A percentile compares a stretch with the other conserved stretches of the same genome.
phyloP scores from a whole-genome alignment of 2,329 filamentous ascomycete genomes.

The Pseudogymnoascus sp. region DNA sequence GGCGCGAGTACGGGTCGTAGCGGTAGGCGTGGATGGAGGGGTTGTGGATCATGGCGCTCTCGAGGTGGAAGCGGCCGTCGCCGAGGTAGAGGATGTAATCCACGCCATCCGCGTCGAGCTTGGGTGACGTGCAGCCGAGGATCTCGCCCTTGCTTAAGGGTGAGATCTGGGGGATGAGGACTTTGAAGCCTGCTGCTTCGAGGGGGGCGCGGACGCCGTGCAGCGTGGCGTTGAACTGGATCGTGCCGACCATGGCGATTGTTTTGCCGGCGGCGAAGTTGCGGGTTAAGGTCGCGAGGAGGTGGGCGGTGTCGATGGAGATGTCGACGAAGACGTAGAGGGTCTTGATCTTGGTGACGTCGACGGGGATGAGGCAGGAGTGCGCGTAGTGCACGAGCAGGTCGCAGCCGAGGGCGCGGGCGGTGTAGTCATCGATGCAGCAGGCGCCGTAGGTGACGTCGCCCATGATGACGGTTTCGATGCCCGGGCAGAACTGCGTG shows the following conservation, averaged over 20 bases:
- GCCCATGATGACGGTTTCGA: conserved; percentile 95
- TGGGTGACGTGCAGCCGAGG: conserved; percentile 89
- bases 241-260: conserved; percentile 89
- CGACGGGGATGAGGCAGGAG: conserved; percentile 90
- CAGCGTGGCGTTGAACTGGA: conserved; percentile 96
- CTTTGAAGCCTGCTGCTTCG: conserved; percentile 74
- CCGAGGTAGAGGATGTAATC: conserved; percentile 84
- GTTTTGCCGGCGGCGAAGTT: conserved; percentile 83
- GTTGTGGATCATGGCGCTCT: conserved; percentile 99
- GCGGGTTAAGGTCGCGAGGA: conserved; percentile 76
- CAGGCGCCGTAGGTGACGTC: conserved; percentile 98
- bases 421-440: conserved; percentile 98
- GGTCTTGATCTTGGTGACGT: conserved; percentile 93
- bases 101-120: conserved; percentile 51
- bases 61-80: conserved; percentile 89
- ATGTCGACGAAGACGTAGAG: conserved; percentile 98
- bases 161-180: conserved; percentile 85
- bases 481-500: conserved; percentile 84
- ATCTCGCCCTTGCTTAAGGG: conserved; percentile 94
- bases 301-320: conserved; percentile 82
- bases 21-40: conserved; percentile 83
- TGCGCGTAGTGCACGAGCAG: conserved; percentile 95
- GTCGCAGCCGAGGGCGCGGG: conserved; percentile 86
- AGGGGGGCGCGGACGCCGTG: conserved; percentile 74
- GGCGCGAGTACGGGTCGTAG: conserved; percentile 93